Evolutionary conservation across 345 rosid genomes (phyloP), one percentile per base, ranked within the genome.

Genomic region (Linum trigynum): DNA sequence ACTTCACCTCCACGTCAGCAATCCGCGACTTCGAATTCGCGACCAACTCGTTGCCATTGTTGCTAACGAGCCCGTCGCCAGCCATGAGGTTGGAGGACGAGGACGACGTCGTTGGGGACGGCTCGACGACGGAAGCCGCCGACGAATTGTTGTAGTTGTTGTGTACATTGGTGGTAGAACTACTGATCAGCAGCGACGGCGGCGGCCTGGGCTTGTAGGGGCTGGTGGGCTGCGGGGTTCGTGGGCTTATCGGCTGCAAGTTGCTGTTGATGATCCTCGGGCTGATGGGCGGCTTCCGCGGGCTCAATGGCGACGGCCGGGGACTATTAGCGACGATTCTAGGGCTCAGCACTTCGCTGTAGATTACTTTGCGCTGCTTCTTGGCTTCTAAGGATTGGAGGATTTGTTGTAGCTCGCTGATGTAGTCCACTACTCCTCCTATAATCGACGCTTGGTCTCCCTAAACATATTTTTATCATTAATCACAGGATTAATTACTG

Each of bases 361-460:
- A 9, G 14, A 9, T 89, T 37, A 80, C 88, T 74, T 91, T 95
- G 66, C 99, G 85, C 76, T 95, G 94, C 77, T 91, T 95, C 77
- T 91, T 95, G 71, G 96, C 86, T 64, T 91, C 96, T 0, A 95
- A 80, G 1, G 97, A 85, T 51, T 87, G 92, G 4, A 95, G 88
- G 67, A 95, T 68, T 79, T 95, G 99, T 61, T 91, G 96, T 74
- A 95, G 75, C 77, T 95, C 99, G 35, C 81, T 87, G 71, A 95
- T 89, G 83, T 91, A 95, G 69, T 95, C 96, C 67, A 91, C 95
- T 6, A 95, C 99, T 4, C 99, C 99, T 53, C 95, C 97, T 40
- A 95, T 95, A 41, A 91, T 91, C 16, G 99, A 95, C 68, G 99
- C 99, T 85, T 91, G 99, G 73, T 95, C 99, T 66, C 97, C 97